Conservation (phyloP, 495 filamentous ascomycete genomes). For the Xylaria nigripes region DNA sequence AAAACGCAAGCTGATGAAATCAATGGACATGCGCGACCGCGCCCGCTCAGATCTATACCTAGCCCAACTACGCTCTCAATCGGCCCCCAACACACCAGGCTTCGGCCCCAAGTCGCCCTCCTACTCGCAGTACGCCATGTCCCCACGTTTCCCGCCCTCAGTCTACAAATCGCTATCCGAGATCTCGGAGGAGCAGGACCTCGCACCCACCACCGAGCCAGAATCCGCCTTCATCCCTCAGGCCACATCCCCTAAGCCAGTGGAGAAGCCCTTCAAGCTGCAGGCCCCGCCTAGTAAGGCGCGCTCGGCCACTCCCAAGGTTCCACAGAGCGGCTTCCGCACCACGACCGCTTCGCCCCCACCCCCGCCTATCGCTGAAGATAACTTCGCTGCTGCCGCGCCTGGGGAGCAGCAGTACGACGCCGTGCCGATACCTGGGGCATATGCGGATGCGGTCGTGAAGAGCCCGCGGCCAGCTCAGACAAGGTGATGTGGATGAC, state of each 20-base stretch:
- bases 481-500: slow-evolving; percentile 25
- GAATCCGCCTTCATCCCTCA: slow-evolving; percentile 35
- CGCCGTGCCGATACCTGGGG: slow-evolving; percentile 58
- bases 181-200: slow-evolving; percentile 38
- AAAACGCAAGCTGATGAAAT: slow-evolving; percentile 88
- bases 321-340: slow-evolving; percentile 50
- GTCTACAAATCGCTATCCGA: slow-evolving; percentile 41
- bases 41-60: slow-evolving; percentile 93
- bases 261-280: slow-evolving; percentile 65
- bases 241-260: slow-evolving; percentile 24
- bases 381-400: slow-evolving; percentile 36
- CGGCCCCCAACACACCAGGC: slow-evolving; percentile 89
- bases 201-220: slow-evolving; percentile 38
- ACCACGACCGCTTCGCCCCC: slow-evolving; percentile 22
- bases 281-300: slow-evolving; percentile 74
- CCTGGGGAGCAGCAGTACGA: slow-evolving; percentile 60
- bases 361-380: slow-evolving; percentile 9
- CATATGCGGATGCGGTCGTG: slow-evolving; percentile 43
- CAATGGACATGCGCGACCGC: slow-evolving; percentile 90
- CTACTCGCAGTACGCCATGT: slow-evolving; percentile 45
- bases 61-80: slow-evolving; percentile 84
- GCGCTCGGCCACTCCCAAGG: slow-evolving; percentile 65
- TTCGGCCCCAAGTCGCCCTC: slow-evolving; percentile 59
- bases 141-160: slow-evolving; percentile 46
- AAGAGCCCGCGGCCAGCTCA: slow-evolving; percentile 37